Conservation (phyloP, 2,329 filamentous ascomycete genomes). For the Venturia pyrina region DNA sequence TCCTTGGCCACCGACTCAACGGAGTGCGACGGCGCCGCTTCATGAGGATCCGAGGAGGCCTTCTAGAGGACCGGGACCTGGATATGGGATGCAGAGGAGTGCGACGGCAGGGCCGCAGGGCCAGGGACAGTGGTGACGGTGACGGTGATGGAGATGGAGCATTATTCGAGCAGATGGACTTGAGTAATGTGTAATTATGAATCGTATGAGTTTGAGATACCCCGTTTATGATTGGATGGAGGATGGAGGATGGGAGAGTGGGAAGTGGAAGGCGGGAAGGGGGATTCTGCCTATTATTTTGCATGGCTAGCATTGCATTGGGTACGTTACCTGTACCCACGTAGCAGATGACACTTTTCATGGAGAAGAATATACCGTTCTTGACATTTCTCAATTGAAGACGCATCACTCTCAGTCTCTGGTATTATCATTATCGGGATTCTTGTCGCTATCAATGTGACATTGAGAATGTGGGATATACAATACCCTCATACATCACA, state of each 20-base stretch:
- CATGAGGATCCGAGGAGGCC: constrained; percentile 2
- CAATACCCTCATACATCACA: too few relatives aligned
- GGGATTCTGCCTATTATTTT: background rate
- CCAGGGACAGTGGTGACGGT: background rate
- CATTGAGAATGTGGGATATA: too few relatives aligned
- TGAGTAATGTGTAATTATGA: constrained; percentile 3
- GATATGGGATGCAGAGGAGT: constrained; percentile 3
- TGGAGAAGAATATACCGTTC: too few relatives aligned
- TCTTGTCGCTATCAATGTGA: too few relatives aligned
- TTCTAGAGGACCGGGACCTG: background rate
- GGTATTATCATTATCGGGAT: too few relatives aligned
- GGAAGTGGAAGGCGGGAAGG: background rate
- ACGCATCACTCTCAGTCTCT: too few relatives aligned
- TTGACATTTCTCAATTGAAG: too few relatives aligned
- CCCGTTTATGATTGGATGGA: constrained; percentile 1
- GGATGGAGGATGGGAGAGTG: background rate
- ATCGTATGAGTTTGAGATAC: background rate
- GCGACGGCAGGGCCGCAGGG: constrained; percentile 6
- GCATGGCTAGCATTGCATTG: too few relatives aligned
- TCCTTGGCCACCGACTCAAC: constrained; percentile 4
- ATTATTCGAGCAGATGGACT: background rate
- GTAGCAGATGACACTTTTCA: too few relatives aligned
- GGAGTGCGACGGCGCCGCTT: constrained; percentile 8
- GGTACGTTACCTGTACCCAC: too few relatives aligned
- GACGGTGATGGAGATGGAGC: background rate